Evolutionary conservation across 768 basidiomycete species (phyloP), one percentile per base, ranked within the genome.

Genomic region (Baorangia bicolor): DNA sequence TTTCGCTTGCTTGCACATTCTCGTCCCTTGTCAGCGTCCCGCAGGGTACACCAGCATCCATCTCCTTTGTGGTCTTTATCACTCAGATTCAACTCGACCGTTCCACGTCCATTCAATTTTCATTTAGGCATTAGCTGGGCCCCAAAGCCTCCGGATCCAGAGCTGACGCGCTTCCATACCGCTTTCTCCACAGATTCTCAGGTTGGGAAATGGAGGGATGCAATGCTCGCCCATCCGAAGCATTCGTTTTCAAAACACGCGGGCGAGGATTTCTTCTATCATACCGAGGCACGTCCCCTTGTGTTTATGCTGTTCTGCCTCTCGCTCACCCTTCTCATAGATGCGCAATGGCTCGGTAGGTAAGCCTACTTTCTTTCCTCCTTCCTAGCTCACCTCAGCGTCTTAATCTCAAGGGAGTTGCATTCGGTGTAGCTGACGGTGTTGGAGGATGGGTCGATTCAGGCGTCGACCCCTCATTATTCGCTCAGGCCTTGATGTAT

Each of bases 401-500:
- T 42, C 28, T 34, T 21, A 16, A 23, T 43, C 0, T 23, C n/a
- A 30, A 92, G 89, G 89, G 90, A 23, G 69, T 91, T 28, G 82
- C 88, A 2, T 78, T 97, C 50, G 93, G 92, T 35, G 83, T 97
- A 5, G 91, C 94, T 37, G 94, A 98, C 63, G 94, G 94, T 20
- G 94, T 97, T 5, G 94, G 94, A 2, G 94, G 94, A 20, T 98
- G 95, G 95, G 81, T 83, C 45, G 83, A 87, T 35, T 81, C 83
- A 27, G 89, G 92, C 16, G 82, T 92, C 49, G 93, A 97, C 72
- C 92, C 92, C 1, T 87, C 92, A 0, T 75, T 95, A 42, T 98
- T 95, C 75, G 87, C 93, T 1, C 94, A 97, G 73, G 83, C 91
- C 0, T 75, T 98, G 48, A 94, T 95, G 90, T 94, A 87, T 71